Percentiles rank a stretch among this genome's conserved stretches.
phyloP scores from a whole-genome alignment of 2,329 filamentous ascomycete species.

The Penicillium sp. region DNA sequence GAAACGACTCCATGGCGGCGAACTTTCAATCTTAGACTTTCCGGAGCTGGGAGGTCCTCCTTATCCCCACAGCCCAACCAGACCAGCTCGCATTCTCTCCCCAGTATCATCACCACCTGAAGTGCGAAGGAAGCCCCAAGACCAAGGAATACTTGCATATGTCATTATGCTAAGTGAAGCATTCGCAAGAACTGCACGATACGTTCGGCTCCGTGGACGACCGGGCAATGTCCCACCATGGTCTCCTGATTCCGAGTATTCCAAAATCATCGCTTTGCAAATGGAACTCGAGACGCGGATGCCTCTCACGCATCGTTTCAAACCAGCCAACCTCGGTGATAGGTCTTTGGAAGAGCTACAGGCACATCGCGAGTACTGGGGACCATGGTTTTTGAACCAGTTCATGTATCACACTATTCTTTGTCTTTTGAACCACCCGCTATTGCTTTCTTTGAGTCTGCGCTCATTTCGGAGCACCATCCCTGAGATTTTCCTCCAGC shows the following conservation, averaged over 20 bases:
- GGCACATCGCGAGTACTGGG: slow-evolving; percentile 48
- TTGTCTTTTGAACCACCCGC: slow-evolving; percentile 50
- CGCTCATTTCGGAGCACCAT: slow-evolving; percentile 50
- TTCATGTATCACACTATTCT: slow-evolving; percentile 51
- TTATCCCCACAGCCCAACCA: slow-evolving; percentile 37
- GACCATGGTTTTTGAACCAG: slow-evolving; percentile 49
- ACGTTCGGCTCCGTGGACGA: slow-evolving; percentile 44
- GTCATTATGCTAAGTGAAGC: slow-evolving; percentile 45
- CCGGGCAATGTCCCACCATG: slow-evolving; percentile 43
- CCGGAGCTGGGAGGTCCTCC: slow-evolving; percentile 33
- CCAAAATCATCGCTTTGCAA: slow-evolving; percentile 46
- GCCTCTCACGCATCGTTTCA: slow-evolving; percentile 48
- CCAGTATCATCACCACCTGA: slow-evolving; percentile 18
- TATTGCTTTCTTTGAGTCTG: slow-evolving; percentile 49
- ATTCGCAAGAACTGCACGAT: slow-evolving; percentile 46
- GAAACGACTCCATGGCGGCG: slow-evolving; percentile 42
- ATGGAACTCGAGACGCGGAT: slow-evolving; percentile 51
- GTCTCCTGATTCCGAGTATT: slow-evolving; percentile 50
- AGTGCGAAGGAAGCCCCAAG: slow-evolving; percentile 26
- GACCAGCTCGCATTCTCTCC: slow-evolving; percentile 22
- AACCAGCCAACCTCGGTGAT: slow-evolving; percentile 45
- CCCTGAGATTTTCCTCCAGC: slow-evolving; percentile 51
- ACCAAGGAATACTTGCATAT: slow-evolving; percentile 45
- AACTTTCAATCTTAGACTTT: slow-evolving; percentile 39
- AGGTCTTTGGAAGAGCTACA: slow-evolving; percentile 41